phyloP scores from a whole-genome alignment of 2,329 filamentous ascomycete species.

The Colletotrichum orchidophilum region DNA sequence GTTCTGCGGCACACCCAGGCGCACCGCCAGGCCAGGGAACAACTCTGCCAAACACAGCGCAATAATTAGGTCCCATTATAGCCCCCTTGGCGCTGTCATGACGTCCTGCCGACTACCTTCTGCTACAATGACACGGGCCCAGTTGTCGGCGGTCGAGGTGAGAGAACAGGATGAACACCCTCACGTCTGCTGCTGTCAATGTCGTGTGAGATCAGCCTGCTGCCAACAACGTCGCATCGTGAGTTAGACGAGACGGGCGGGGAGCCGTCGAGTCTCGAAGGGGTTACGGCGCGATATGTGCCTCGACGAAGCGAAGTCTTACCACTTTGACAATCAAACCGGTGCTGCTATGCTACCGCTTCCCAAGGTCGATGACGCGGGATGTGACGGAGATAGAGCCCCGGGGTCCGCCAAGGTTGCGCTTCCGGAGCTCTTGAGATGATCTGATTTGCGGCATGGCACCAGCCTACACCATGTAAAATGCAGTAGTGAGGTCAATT shows the following conservation, averaged over 20 bases:
- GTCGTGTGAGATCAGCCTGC: neutral
- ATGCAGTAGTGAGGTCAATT: neutral
- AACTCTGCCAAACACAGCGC: neutral
- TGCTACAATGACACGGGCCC: neutral
- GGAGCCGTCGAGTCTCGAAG: neutral
- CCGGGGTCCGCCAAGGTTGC: neutral
- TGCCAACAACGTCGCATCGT: neutral
- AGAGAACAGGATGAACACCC: neutral
- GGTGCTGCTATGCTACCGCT: neutral
- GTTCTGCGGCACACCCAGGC: neutral
- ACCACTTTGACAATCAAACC: neutral
- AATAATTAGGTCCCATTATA: constrained; percentile 25
- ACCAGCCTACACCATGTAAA: neutral
- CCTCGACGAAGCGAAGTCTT: too few relatives aligned
- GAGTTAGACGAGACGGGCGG: neutral
- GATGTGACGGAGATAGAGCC: neutral
- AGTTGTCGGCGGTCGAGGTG: neutral
- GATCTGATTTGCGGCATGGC: neutral
- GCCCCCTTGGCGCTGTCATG: constrained; percentile 20
- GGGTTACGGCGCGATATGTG: neutral
- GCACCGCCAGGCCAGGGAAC: neutral
- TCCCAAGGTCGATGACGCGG: neutral
- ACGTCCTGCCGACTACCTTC: constrained; percentile 21
- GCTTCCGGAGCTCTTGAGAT: neutral
- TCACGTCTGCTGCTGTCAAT: neutral